phyloP scores from a whole-genome alignment of 1,284 basidiomycete species.

The Ganoderma sinense region DNA sequence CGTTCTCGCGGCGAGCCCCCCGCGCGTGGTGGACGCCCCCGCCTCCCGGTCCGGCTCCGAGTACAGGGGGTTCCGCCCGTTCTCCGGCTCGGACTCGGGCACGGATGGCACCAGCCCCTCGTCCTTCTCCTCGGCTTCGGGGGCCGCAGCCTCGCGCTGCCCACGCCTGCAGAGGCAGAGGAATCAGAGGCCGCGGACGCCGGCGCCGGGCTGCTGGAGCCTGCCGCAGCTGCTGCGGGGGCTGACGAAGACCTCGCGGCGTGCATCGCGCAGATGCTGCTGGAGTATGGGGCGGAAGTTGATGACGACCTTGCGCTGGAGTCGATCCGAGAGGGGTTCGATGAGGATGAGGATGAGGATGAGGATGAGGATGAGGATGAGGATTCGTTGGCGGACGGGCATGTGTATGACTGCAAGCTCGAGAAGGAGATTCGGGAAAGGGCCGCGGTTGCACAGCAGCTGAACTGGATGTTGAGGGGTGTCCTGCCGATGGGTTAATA shows the following conservation, averaged over 20 bases:
- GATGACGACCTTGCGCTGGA: not conserved
- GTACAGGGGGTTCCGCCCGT: not conserved
- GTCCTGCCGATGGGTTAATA: constrained; percentile 1
- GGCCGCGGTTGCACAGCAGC: not conserved
- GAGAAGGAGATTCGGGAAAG: constrained; percentile 3
- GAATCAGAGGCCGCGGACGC: not conserved
- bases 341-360: not conserved
- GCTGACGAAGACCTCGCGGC: not conserved
- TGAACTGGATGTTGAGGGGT: constrained; percentile 7
- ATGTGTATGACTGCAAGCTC: not conserved
- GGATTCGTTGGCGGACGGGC: not conserved
- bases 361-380: not conserved
- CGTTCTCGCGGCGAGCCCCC: constrained; percentile 1
- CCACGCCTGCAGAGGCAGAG: not conserved
- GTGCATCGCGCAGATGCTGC: constrained; percentile 1
- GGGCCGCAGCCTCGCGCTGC: constrained; percentile 2
- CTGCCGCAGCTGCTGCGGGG: constrained; percentile 1
- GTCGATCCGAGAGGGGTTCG: not conserved
- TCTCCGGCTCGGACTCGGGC: not conserved
- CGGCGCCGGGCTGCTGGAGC: not conserved
- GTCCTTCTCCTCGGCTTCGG: not conserved
- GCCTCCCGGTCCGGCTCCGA: not conserved
- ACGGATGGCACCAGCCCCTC: not conserved
- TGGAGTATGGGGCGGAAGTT: not conserved
- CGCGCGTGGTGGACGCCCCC: not conserved